Base-by-base conservation (phyloP, 805 yeast species). In the Clavispora fructus region DNA sequence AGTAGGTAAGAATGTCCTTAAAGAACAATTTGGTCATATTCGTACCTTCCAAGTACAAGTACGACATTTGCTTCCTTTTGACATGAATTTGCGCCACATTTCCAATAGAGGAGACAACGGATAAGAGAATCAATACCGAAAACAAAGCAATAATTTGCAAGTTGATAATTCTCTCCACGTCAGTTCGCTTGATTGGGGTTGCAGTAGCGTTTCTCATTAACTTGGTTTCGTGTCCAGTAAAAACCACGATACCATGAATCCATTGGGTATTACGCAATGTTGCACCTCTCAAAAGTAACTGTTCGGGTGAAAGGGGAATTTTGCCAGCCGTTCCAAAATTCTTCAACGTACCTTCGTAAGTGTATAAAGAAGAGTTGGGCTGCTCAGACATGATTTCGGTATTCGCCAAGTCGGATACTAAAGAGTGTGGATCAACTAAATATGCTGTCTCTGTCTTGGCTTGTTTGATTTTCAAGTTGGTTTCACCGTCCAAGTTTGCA, bases 121-220 rank as follows among this genome's bases (percentile, higher is more conserved):
- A 69, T 46, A 94, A 73, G 6, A 79, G 72, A 19, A 92, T 80
- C 53, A 94, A 76, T 46, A 94, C 82, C 26, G 85, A 80, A 63
- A 94, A 94, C 50, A 94, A 71, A 1, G 92, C 96, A 48, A 94
- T 69, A 58, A 94, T 92, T 65, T 94, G 99, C 56, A 87, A 67
- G 62, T 94, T 95, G 57, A 94, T 92, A 67, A 91, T 86, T 63
- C 95, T 80, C 71, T 94, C 99, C 12, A 95, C 97, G 25, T 96
- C 96, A 0, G 99, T 94, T 58, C 95, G 79, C 63, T 94, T 94
- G 59, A 94, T 95, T 10, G 99, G 99, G 2, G 99, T 84, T 1
- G 99, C 97, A 2, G 98, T 91, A 16, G 99, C 99, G 69, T 94
- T 94, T 62, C 99, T 81, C 98, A 94, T 92, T 54, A 94, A 74